Evolutionary conservation across 2,329 filamentous ascomycete species (phyloP).

Genomic region (Alternaria tenuissima): DNA sequence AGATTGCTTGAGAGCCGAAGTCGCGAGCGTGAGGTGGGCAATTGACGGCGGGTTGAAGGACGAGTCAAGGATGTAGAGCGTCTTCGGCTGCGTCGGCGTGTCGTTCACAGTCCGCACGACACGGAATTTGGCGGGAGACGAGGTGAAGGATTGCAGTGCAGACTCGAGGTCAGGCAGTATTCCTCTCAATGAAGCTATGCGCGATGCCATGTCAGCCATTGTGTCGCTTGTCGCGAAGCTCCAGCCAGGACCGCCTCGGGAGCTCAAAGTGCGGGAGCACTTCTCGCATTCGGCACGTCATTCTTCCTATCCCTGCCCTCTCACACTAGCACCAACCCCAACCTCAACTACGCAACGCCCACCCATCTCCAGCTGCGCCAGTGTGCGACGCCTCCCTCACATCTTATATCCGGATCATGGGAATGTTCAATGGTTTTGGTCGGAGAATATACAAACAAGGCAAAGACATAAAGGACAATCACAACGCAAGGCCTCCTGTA

Average conservation of each 20-base stretch:
- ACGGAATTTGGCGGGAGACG: constrained; percentile 45
- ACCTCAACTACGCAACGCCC: background rate
- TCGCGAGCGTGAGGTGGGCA: constrained; percentile 65
- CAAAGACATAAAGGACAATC: too few relatives aligned
- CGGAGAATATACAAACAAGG: too few relatives aligned
- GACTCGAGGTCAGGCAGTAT: constrained; percentile 45
- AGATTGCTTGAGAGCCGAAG: constrained; percentile 59
- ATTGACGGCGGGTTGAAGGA: constrained; percentile 72
- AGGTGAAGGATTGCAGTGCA: constrained; percentile 43
- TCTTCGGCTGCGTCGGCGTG: constrained; percentile 44
- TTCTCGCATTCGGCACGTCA: constrained; percentile 5
- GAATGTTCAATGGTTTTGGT: too few relatives aligned
- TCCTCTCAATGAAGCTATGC: constrained; percentile 36
- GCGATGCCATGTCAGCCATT: constrained; percentile 40
- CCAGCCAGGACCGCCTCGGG: background rate
- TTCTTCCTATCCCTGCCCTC: background rate
- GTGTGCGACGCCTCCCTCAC: background rate
- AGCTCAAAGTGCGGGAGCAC: constrained; percentile 1
- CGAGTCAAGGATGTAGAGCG: constrained; percentile 70
- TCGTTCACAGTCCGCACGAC: constrained; percentile 48
- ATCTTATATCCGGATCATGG: background rate
- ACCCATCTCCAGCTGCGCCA: background rate
- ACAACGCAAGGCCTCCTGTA: too few relatives aligned
- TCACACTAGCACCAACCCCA: too few relatives aligned
- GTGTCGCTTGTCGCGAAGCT: background rate